Percentiles rank a stretch among this genome's conserved stretches.
Conservation (phyloP, 352 stramenopile genomes). For the Phytophthora aleatoria region DNA sequence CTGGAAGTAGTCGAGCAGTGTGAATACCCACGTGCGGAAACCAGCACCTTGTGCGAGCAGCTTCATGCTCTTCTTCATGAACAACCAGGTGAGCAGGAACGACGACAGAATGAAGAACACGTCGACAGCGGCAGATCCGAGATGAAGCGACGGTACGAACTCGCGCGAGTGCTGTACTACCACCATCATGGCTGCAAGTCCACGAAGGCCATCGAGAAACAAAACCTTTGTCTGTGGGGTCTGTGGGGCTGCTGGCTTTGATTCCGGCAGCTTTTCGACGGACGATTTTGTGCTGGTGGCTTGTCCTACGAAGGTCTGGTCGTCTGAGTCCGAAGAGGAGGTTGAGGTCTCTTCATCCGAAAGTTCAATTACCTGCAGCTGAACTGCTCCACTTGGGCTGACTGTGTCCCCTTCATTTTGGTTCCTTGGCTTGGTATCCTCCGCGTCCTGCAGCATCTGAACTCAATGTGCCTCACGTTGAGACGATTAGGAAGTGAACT, state of each 20-base stretch:
- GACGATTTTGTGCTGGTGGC: slow-evolving; percentile 11
- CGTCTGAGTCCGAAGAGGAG: slow-evolving; percentile 15
- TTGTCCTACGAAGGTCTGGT: slow-evolving; percentile 18
- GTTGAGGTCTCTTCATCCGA: slow-evolving; percentile 18
- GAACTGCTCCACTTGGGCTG: not conserved
- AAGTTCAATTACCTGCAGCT: slow-evolving; percentile 14
- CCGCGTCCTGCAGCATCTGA: slow-evolving; percentile 11
- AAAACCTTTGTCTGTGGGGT: slow-evolving; percentile 16
- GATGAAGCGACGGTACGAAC: slow-evolving; percentile 20
- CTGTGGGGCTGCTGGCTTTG: slow-evolving; percentile 3
- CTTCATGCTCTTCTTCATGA: slow-evolving; percentile 39
- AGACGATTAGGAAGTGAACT: slow-evolving; percentile 9
- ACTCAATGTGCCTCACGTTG: not conserved
- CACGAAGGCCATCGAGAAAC: slow-evolving; percentile 46
- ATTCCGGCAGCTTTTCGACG: slow-evolving; percentile 3
- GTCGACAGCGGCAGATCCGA: slow-evolving; percentile 41
- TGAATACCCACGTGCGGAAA: slow-evolving; percentile 19
- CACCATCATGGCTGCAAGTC: slow-evolving; percentile 44
- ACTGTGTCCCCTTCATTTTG: slow-evolving; percentile 4
- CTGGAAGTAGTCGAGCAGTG: slow-evolving; percentile 45
- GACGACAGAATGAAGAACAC: slow-evolving; percentile 52
- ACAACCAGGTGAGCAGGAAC: slow-evolving; percentile 45
- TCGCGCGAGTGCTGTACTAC: slow-evolving; percentile 28
- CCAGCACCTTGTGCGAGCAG: slow-evolving; percentile 29
- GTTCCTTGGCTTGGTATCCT: not conserved